A percentile compares a stretch with the other conserved stretches of the same genome.
Evolutionary conservation across 1,284 basidiomycete species (phyloP).

Genomic region (Acaromyces ingoldii): DNA sequence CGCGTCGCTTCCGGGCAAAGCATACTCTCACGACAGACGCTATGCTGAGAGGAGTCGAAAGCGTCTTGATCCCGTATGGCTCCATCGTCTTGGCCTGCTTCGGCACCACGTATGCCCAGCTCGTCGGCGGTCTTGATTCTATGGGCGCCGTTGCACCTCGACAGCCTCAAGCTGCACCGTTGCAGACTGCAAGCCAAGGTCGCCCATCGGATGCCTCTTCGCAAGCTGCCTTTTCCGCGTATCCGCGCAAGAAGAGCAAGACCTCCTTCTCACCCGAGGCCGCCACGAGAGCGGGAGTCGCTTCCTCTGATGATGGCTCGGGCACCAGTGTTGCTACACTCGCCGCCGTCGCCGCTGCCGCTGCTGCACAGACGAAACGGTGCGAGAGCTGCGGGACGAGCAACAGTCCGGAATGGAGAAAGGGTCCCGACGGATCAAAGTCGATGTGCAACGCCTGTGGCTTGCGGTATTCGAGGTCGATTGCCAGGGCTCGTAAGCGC

Average conservation of each 20-base stretch:
- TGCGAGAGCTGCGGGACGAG: slow-evolving; percentile 53
- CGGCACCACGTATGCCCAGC: slow-evolving; percentile 49
- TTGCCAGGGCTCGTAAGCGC: slow-evolving; percentile 36
- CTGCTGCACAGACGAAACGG: slow-evolving; percentile 21
- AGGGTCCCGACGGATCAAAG: slow-evolving; percentile 54
- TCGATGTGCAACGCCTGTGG: slow-evolving; percentile 49
- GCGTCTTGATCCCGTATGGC: slow-evolving; percentile 91
- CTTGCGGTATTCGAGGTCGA: slow-evolving; percentile 43
- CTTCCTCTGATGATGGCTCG: neutral
- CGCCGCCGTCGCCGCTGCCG: slow-evolving; percentile 13
- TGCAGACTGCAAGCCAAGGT: neutral
- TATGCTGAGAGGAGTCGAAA: slow-evolving; percentile 65
- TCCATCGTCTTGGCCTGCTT: slow-evolving; percentile 56
- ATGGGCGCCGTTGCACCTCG: slow-evolving; percentile 4
- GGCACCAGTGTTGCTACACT: slow-evolving; percentile 13
- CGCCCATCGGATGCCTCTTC: neutral
- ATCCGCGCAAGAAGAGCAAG: neutral
- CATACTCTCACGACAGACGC: slow-evolving; percentile 65
- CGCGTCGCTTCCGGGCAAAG: slow-evolving; percentile 77
- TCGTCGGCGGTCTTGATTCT: slow-evolving; percentile 18
- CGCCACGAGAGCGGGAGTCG: neutral
- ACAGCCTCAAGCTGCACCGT: neutral
- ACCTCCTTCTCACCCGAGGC: neutral
- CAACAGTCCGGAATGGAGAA: slow-evolving; percentile 88
- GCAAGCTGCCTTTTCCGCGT: neutral